phyloP scores from a whole-genome alignment of 2,329 filamentous ascomycete genomes.

The Aspergillus sp. region DNA sequence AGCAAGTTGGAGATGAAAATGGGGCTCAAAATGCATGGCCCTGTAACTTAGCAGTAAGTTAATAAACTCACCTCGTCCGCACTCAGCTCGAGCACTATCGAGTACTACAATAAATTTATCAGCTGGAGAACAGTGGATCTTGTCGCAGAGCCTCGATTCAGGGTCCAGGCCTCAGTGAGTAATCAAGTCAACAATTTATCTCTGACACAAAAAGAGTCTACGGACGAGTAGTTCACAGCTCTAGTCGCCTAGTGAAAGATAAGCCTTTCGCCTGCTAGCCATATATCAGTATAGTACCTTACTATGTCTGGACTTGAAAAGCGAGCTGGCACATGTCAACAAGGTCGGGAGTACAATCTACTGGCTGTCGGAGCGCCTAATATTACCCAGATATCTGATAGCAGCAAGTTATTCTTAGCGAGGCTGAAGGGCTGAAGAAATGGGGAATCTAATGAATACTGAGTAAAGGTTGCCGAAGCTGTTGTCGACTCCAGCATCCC shows the following conservation, averaged over 20 bases:
- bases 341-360: not conserved
- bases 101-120: not conserved
- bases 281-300: too few relatives aligned
- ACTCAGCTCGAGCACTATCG: too few relatives aligned
- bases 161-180: not conserved
- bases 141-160: constrained; percentile 7
- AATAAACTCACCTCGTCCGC: too few relatives aligned
- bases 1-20: too few relatives aligned
- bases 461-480: too few relatives aligned
- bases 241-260: not conserved
- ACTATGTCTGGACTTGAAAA: too few relatives aligned
- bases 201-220: too few relatives aligned
- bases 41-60: too few relatives aligned
- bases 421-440: not conserved
- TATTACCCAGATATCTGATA: not conserved
- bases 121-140: constrained; percentile 1
- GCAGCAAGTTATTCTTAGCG: constrained; percentile 2
- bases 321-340: too few relatives aligned
- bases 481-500: too few relatives aligned
- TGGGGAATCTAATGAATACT: not conserved
- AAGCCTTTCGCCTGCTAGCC: not conserved
- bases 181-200: not conserved
- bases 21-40: too few relatives aligned
- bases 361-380: not conserved
- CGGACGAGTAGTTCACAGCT: too few relatives aligned